These are phyloP conservation scores for Adansonia madagascariensis DNA, from an alignment of 441 rosid species.

Conservation along the genomic window DNA sequence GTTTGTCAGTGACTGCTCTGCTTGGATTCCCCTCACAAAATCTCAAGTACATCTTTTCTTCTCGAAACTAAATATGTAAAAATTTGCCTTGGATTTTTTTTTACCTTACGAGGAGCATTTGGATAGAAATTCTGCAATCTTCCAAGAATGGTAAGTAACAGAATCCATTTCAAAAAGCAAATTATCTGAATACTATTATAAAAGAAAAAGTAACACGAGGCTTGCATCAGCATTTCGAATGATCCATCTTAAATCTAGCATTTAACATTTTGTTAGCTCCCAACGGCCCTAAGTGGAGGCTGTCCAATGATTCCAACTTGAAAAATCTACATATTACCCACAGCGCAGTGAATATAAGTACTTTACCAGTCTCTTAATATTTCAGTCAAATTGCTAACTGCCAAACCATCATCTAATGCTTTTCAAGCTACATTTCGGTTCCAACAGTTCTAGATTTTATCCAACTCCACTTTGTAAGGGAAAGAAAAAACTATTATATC, in stretches of 20 bases:
- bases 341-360: neutral
- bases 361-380: neutral
- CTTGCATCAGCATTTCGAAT: neutral
- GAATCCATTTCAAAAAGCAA: neutral
- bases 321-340: neutral
- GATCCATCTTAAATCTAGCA: too few species aligned
- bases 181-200: neutral
- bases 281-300: neutral
- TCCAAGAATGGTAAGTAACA: neutral
- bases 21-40: neutral
- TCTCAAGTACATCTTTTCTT: neutral
- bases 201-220: neutral
- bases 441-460: neutral
- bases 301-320: neutral
- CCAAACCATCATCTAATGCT: neutral
- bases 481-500: neutral
- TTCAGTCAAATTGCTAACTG: neutral
- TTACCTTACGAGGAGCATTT: neutral
- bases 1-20: slow-evolving; percentile 2
- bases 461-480: neutral
- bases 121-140: neutral
- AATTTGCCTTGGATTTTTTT: neutral
- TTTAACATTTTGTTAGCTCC: too few species aligned
- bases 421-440: neutral
- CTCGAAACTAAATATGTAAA: neutral